These are phyloP conservation scores for Sphagnurus paluster DNA, from an alignment of 1,284 basidiomycete genomes.

Conservation along the genomic window DNA sequence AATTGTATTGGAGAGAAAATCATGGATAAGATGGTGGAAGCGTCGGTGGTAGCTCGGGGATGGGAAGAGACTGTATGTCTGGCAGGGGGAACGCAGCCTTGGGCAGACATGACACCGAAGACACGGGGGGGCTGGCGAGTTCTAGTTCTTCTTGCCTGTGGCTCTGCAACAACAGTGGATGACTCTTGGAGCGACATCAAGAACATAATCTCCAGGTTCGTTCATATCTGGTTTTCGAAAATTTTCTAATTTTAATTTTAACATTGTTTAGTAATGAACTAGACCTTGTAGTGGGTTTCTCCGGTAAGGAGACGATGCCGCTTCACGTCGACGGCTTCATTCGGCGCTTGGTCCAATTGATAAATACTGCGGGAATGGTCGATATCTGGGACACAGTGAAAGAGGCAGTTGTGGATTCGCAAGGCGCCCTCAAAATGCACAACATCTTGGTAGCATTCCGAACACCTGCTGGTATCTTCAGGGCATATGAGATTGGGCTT, in stretches of 20 bases:
- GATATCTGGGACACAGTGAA: not conserved
- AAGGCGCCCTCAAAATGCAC: too few relatives aligned
- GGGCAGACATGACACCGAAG: not conserved
- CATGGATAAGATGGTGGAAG: too few relatives aligned
- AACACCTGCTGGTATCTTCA: too few relatives aligned
- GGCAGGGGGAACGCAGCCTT: not conserved
- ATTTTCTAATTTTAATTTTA: not conserved
- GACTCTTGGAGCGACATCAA: not conserved
- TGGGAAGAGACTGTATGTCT: not conserved
- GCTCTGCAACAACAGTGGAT: not conserved
- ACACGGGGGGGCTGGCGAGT: not conserved
- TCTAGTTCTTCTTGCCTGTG: not conserved
- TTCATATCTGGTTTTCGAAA: not conserved
- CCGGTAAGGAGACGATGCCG: not conserved
- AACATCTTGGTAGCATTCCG: too few relatives aligned
- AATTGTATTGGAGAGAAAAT: too few relatives aligned
- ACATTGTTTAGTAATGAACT: not conserved
- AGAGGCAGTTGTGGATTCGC: too few relatives aligned
- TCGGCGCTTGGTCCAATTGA: not conserved
- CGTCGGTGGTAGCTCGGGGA: not conserved
- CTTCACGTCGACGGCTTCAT: not conserved
- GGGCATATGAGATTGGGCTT: too few relatives aligned
- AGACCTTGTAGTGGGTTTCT: conserved; percentile 1
- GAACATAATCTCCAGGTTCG: not conserved
- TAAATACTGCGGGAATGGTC: not conserved